Percentiles rank a stretch among this genome's conserved stretches.
Conservation (phyloP, 2,329 filamentous ascomycete genomes). For the Pseudogymnoascus sp. region DNA sequence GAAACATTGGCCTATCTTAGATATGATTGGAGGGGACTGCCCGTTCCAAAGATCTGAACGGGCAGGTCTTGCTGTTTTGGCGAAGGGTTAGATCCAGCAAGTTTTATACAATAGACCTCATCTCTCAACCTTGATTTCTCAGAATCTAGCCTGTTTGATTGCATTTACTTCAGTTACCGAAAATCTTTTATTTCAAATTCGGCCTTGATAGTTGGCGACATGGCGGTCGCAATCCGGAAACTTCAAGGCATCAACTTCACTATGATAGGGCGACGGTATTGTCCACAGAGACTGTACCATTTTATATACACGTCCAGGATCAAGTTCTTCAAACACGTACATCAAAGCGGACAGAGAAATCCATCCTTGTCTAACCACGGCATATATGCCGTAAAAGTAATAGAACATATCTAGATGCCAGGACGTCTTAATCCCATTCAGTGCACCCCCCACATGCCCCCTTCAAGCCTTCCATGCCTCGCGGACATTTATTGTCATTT, state of each 20-base stretch:
- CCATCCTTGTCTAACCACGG: neutral
- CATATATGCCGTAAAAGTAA: neutral
- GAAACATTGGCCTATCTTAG: neutral
- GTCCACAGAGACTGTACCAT: neutral
- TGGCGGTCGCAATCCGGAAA: neutral
- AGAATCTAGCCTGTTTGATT: neutral
- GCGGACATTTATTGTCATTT: neutral
- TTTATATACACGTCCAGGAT: neutral
- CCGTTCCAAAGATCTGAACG: neutral
- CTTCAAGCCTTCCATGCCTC: neutral
- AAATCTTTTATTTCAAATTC: neutral
- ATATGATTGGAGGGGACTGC: neutral
- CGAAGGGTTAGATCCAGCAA: too few species aligned
- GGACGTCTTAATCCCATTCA: conserved; percentile 3
- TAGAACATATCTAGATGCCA: conserved; percentile 8
- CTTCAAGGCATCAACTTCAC: neutral
- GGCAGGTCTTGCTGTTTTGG: neutral
- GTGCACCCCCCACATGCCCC: neutral
- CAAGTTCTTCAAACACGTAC: neutral
- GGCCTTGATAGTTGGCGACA: neutral
- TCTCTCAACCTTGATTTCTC: too few species aligned
- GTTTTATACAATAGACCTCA: neutral
- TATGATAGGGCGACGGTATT: neutral
- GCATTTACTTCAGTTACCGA: neutral
- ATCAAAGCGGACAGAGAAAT: neutral